Evolutionary conservation across 352 stramenopile species (phyloP).

Genomic region (Chrysophaeum taylorii): DNA sequence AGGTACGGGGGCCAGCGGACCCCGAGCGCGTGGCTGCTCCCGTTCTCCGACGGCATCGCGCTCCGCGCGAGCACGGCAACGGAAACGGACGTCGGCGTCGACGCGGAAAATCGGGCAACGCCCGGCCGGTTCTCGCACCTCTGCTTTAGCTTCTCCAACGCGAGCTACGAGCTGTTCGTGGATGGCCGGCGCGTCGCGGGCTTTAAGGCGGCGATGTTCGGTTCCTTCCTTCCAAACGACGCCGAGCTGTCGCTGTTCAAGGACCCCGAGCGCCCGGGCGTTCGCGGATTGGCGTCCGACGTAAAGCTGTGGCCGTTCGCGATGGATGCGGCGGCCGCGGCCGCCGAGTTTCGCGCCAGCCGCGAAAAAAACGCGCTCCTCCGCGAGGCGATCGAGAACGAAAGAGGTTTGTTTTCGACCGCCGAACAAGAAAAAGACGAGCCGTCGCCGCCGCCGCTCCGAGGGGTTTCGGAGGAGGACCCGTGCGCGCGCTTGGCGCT

Average conservation of each 20-base stretch:
- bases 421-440: no score
- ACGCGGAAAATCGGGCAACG: conserved; percentile 28
- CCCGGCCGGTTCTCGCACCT: conserved; percentile 54
- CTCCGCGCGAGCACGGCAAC: conserved; percentile 53
- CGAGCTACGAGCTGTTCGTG: not conserved
- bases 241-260: conserved; percentile 55
- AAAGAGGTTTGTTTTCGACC: no score
- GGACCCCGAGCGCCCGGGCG: conserved; percentile 53
- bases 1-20: conserved; percentile 46
- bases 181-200: conserved; percentile 2
- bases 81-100: conserved; percentile 44
- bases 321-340: not conserved
- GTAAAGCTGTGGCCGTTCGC: conserved; percentile 38
- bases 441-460: no score
- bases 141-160: conserved; percentile 54
- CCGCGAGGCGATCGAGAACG: no score
- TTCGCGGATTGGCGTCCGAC: conserved; percentile 52
- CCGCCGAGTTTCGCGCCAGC: no score
- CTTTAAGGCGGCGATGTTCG: no score
- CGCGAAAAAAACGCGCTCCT: no score
- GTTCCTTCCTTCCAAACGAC: no score
- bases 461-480: no score
- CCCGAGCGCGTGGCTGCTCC: conserved; percentile 63
- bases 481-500: no score
- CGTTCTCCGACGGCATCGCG: conserved; percentile 47